phyloP scores from a whole-genome alignment of 192 early-diverging fungal species.

The Geranomyces variabilis region DNA sequence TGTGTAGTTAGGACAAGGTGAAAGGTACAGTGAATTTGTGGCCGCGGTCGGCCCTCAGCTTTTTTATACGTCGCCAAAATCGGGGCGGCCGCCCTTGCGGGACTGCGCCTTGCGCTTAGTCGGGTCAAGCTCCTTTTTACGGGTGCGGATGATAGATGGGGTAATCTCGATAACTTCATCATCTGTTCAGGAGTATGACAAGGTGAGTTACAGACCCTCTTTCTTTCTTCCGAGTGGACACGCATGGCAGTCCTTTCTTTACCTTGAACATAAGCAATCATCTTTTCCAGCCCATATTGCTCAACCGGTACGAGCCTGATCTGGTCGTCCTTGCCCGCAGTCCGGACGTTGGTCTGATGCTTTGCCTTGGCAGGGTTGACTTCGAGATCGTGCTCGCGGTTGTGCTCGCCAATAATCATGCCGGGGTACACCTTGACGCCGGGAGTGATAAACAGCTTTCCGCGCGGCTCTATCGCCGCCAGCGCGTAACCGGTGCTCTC shows the following conservation, averaged over 20 bases:
- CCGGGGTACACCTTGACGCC: slow-evolving; percentile 79
- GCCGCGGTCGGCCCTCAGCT: no score
- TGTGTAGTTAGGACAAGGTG: no score
- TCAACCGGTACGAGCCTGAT: slow-evolving; percentile 72
- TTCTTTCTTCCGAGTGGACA: no score
- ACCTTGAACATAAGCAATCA: slow-evolving; percentile 75
- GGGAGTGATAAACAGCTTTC: slow-evolving; percentile 75
- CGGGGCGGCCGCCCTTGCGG: slow-evolving; percentile 34
- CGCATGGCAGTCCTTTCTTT: not conserved
- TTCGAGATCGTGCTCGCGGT: slow-evolving; percentile 74
- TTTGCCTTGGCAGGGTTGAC: slow-evolving; percentile 86
- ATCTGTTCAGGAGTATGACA: slow-evolving; percentile 43
- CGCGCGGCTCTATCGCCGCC: slow-evolving; percentile 74
- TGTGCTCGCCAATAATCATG: slow-evolving; percentile 87
- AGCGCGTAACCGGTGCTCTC: slow-evolving; percentile 76
- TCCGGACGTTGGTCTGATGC: slow-evolving; percentile 79
- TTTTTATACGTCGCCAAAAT: slow-evolving; percentile 43
- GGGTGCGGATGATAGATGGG: slow-evolving; percentile 69
- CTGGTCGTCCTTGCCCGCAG: slow-evolving; percentile 77
- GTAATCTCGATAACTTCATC: slow-evolving; percentile 89
- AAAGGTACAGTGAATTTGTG: no score
- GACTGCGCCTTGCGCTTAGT: slow-evolving; percentile 59
- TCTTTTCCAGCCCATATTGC: slow-evolving; percentile 69
- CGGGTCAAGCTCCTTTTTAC: slow-evolving; percentile 75
- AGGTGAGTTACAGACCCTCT: no score